A percentile compares a stretch with the other conserved stretches of the same genome.
phyloP scores from a whole-genome alignment of 305 asterid species.

The Striga hermonthica region DNA sequence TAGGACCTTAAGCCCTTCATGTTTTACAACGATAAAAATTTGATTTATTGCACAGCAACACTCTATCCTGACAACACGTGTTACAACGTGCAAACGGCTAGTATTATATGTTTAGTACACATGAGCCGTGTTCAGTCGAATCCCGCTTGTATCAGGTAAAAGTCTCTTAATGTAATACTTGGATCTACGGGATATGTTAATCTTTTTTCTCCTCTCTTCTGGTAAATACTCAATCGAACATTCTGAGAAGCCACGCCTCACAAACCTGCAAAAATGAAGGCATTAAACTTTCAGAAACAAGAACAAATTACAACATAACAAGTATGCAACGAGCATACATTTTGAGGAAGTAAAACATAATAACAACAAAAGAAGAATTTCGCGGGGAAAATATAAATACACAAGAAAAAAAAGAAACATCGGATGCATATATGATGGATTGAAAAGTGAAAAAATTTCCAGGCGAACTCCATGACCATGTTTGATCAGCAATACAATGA shows the following conservation, averaged over 20 bases:
- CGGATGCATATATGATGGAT: not conserved
- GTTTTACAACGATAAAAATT: no score
- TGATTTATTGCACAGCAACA: no score
- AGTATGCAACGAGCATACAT: not conserved
- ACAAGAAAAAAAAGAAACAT: not conserved
- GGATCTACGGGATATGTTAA: conserved; percentile 69
- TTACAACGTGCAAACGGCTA: no score
- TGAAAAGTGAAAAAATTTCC: no score
- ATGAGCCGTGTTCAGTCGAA: conserved; percentile 47
- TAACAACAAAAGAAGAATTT: not conserved
- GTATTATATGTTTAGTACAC: conserved; percentile 15
- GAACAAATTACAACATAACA: not conserved
- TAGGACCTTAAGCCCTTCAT: no score
- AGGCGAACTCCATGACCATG: no score
- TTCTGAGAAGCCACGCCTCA: conserved; percentile 86
- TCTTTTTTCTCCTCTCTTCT: conserved; percentile 62
- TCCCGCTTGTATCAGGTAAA: conserved; percentile 74
- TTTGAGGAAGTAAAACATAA: not conserved
- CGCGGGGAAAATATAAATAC: no score
- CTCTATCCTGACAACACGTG: no score
- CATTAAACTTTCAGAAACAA: not conserved
- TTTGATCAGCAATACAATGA: no score
- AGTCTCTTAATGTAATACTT: conserved; percentile 84
- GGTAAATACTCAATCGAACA: conserved; percentile 74
- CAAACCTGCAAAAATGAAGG: conserved; percentile 57